A percentile compares a stretch with the other conserved stretches of the same genome.
These are phyloP conservation scores for Pontederia paniculata DNA, from an alignment of 176 grass and related monocot species.

Conservation along the genomic window DNA sequence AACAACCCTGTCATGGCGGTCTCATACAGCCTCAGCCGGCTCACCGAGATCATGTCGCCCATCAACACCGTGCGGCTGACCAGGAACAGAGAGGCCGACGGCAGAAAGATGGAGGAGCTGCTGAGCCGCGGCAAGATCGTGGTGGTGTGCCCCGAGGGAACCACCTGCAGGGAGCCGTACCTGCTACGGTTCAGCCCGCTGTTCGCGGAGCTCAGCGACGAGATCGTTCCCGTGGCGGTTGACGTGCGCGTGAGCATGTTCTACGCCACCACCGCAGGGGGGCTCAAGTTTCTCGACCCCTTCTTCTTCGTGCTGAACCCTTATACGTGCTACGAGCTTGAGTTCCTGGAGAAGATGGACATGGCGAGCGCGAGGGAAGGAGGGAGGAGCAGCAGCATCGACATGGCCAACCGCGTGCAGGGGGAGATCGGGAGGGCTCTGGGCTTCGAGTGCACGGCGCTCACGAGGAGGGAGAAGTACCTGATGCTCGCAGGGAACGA, in stretches of 20 bases:
- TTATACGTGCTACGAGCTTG: conserved; percentile 33
- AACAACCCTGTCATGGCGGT: conserved; percentile 37
- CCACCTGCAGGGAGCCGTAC: conserved; percentile 64
- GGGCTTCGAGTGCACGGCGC: conserved; percentile 45
- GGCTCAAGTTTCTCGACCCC: conserved; percentile 59
- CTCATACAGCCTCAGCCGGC: conserved; percentile 46
- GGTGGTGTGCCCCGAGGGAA: conserved; percentile 64
- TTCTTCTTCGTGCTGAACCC: conserved; percentile 57
- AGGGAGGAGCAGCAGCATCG: conserved; percentile 8
- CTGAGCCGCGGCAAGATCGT: conserved; percentile 30
- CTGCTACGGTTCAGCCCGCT: conserved; percentile 68
- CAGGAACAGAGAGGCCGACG: conserved; percentile 25
- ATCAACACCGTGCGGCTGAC: conserved; percentile 43
- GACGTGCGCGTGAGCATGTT: conserved; percentile 48
- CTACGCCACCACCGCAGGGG: conserved; percentile 54
- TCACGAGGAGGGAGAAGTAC: conserved; percentile 82
- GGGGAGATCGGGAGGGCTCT: conserved; percentile 40
- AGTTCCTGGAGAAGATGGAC: conserved; percentile 38
- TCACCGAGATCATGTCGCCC: conserved; percentile 48
- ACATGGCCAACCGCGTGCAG: conserved; percentile 57
- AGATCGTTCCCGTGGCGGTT: conserved; percentile 43
- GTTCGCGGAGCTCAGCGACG: conserved; percentile 48
- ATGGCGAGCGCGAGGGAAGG: conserved; percentile 4
- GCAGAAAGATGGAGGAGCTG: conserved; percentile 21
- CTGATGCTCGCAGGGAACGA: conserved; percentile 69